These are phyloP conservation scores for Aspergillus eucalypticola DNA, from an alignment of 2,329 filamentous ascomycete genomes.

Conservation along the genomic window DNA sequence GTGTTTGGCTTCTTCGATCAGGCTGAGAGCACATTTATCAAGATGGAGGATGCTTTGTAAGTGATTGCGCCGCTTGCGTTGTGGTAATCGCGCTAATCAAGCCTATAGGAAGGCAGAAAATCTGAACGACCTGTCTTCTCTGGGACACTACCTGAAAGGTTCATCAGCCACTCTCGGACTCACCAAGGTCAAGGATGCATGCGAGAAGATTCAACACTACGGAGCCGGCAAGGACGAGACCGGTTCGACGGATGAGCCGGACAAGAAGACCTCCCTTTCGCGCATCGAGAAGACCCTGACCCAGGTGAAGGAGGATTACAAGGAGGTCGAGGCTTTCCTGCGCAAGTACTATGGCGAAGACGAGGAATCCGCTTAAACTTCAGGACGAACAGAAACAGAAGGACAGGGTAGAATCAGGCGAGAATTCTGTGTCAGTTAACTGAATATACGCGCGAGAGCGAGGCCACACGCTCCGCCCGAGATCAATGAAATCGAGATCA, in stretches of 20 bases:
- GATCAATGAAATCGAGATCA: neutral
- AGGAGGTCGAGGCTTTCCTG: slow-evolving; percentile 69
- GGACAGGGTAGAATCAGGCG: slow-evolving; percentile 15
- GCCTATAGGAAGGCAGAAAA: slow-evolving; percentile 62
- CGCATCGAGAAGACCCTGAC: slow-evolving; percentile 70
- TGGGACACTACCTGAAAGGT: slow-evolving; percentile 96
- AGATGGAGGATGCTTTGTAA: slow-evolving; percentile 84
- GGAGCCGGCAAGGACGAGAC: slow-evolving; percentile 80
- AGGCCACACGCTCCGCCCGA: slow-evolving; percentile 13
- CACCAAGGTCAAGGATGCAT: slow-evolving; percentile 85
- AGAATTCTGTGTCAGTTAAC: slow-evolving; percentile 18
- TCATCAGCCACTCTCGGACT: slow-evolving; percentile 93
- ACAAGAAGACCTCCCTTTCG: slow-evolving; percentile 67
- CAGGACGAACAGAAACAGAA: slow-evolving; percentile 7
- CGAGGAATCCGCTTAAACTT: neutral
- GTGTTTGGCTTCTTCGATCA: slow-evolving; percentile 93
- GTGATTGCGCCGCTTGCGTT: slow-evolving; percentile 35
- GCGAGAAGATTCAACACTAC: slow-evolving; percentile 95
- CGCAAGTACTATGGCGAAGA: slow-evolving; percentile 66
- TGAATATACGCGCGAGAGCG: slow-evolving; percentile 21
- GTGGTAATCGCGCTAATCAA: slow-evolving; percentile 1
- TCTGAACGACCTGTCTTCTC: slow-evolving; percentile 72
- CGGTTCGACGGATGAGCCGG: slow-evolving; percentile 64
- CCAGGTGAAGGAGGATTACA: slow-evolving; percentile 74
- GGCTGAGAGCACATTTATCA: slow-evolving; percentile 77